These are phyloP conservation scores for Yamadazyma endophytica DNA, from an alignment of 805 yeast genomes.

Conservation along the genomic window DNA sequence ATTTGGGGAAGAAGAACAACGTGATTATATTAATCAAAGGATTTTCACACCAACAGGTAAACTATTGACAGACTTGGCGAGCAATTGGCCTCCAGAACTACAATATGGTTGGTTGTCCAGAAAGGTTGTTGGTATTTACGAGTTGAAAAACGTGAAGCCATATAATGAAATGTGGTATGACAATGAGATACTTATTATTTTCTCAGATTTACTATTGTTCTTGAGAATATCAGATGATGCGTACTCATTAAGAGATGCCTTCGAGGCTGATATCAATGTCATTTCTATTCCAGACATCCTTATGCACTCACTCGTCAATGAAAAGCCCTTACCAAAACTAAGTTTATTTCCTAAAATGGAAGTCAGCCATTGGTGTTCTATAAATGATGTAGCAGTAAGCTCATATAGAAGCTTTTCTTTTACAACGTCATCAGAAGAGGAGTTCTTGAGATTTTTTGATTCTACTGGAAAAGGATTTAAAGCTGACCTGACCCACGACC, in stretches of 20 bases:
- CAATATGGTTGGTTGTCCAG: conserved; percentile 88
- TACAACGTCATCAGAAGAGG: conserved; percentile 11
- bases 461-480: conserved; percentile 23
- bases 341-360: conserved; percentile 56
- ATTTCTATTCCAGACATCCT: conserved; percentile 74
- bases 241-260: conserved; percentile 22
- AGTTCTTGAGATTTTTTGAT: conserved; percentile 24
- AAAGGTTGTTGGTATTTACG: conserved; percentile 74
- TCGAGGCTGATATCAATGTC: conserved; percentile 20
- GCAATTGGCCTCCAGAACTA: conserved; percentile 81
- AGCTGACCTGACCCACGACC: conserved; percentile 12
- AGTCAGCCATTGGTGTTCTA: conserved; percentile 65
- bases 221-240: conserved; percentile 48
- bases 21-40: conserved; percentile 25
- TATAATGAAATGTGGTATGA: conserved; percentile 9
- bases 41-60: conserved; percentile 91
- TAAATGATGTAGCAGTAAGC: conserved; percentile 52
- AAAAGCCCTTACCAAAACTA: conserved; percentile 59
- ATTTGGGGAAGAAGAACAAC: conserved; percentile 38
- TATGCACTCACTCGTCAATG: conserved; percentile 88
- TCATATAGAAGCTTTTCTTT: conserved; percentile 28
- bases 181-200: conserved; percentile 61
- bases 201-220: conserved; percentile 75
- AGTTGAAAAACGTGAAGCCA: conserved; percentile 26
- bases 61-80: conserved; percentile 76